Conservation (phyloP, 169 alveolate species). For the Cryptosporidium baileyi region DNA sequence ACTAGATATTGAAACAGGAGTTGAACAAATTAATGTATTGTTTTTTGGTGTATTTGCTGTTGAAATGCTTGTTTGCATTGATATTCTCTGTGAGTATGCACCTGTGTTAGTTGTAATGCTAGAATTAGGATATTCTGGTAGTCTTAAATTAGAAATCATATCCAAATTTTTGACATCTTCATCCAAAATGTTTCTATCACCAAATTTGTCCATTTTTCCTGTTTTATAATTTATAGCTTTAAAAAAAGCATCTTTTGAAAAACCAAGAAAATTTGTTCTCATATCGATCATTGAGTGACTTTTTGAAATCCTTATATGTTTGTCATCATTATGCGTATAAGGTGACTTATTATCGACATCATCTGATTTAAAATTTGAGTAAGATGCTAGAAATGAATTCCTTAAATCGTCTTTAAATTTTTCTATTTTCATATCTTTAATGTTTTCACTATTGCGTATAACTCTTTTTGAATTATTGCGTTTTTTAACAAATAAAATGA, state of each 20-base stretch:
- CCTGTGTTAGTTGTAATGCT: background rate
- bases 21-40: background rate
- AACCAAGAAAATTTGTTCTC: constrained; percentile 52
- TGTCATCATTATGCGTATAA: background rate
- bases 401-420: too few relatives aligned
- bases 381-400: constrained; percentile 43
- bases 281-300: constrained; percentile 66
- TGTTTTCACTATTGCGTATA: background rate
- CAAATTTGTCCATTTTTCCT: background rate
- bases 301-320: constrained; percentile 18
- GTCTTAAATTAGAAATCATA: background rate
- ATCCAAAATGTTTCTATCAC: background rate
- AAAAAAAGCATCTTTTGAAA: constrained; percentile 61
- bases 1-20: constrained; percentile 15
- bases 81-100: background rate
- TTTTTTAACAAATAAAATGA: constrained; percentile 15
- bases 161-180: background rate
- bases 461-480: background rate
- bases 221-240: constrained; percentile 17
- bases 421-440: background rate
- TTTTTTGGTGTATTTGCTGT: constrained; percentile 7
- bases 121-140: background rate
- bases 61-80: background rate
- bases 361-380: background rate
- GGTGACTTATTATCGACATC: background rate